Conservation (phyloP, 1,139 yeast genomes). For the Hyphopichia fennica region DNA sequence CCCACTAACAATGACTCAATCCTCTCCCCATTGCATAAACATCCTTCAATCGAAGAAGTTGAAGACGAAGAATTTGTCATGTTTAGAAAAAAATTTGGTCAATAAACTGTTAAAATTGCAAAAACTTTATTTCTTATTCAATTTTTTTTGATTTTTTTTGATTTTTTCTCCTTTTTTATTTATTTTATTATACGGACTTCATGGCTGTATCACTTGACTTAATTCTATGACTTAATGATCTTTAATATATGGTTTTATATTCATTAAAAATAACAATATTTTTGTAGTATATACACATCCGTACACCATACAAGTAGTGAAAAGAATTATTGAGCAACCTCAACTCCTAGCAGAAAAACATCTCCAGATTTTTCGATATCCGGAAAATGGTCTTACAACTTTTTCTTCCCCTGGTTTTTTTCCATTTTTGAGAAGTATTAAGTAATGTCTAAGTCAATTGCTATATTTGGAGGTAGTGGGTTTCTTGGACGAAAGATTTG, state of each 20-base stretch:
- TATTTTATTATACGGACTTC: neutral
- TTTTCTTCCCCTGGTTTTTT: neutral
- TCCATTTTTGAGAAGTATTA: neutral
- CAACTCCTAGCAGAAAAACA: neutral
- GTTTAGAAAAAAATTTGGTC: constrained; percentile 41
- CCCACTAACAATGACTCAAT: constrained; percentile 7
- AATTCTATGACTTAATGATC: neutral
- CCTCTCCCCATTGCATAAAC: constrained; percentile 14
- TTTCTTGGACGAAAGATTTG: constrained; percentile 75
- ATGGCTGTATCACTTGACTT: too few relatives aligned
- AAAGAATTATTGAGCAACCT: neutral
- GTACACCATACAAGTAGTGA: neutral
- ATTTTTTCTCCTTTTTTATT: too few relatives aligned
- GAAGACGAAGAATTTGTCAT: constrained; percentile 39
- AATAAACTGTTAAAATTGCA: constrained; percentile 11
- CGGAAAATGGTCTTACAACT: neutral
- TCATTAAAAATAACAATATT: too few relatives aligned
- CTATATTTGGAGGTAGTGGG: constrained; percentile 88
- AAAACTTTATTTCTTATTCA: too few relatives aligned
- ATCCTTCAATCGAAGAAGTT: constrained; percentile 32
- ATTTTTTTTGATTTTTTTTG: neutral
- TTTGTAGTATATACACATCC: neutral
- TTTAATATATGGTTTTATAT: neutral
- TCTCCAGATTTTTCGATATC: constrained; percentile 1
- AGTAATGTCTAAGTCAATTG: constrained; percentile 33